A percentile compares a stretch with the other conserved stretches of the same genome.
These are phyloP conservation scores for Monilinia fructigena DNA, from an alignment of 2,329 filamentous ascomycete genomes.

Conservation along the genomic window DNA sequence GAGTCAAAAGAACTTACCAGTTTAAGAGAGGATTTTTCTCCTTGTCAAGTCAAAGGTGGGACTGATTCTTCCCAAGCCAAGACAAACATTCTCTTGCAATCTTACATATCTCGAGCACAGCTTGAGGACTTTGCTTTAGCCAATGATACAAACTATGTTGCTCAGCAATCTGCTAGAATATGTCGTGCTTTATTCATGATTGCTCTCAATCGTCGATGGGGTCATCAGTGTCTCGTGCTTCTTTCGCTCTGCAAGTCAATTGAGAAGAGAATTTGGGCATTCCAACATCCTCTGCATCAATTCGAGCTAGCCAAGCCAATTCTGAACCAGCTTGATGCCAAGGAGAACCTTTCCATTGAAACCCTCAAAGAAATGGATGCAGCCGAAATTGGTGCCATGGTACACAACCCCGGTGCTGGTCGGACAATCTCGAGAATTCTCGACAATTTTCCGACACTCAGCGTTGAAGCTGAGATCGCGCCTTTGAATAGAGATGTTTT, in stretches of 20 bases:
- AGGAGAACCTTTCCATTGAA: slow-evolving; percentile 74
- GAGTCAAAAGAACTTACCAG: slow-evolving; percentile 84
- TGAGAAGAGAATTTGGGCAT: slow-evolving; percentile 93
- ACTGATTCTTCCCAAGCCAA: slow-evolving; percentile 75
- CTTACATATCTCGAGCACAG: slow-evolving; percentile 84
- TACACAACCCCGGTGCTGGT: slow-evolving; percentile 88
- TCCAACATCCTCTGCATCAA: slow-evolving; percentile 90
- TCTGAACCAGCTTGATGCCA: slow-evolving; percentile 81
- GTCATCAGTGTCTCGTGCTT: slow-evolving; percentile 88
- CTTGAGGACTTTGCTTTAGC: slow-evolving; percentile 91
- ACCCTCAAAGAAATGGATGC: slow-evolving; percentile 88
- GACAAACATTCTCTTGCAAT: slow-evolving; percentile 92
- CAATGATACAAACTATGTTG: slow-evolving; percentile 91
- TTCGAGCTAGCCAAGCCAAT: slow-evolving; percentile 87
- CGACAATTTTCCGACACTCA: slow-evolving; percentile 87
- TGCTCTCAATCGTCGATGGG: slow-evolving; percentile 91
- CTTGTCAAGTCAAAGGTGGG: slow-evolving; percentile 75
- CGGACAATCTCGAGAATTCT: slow-evolving; percentile 76
- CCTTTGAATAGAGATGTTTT: slow-evolving; percentile 93
- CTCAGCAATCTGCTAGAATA: slow-evolving; percentile 92
- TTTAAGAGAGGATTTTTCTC: slow-evolving; percentile 60
- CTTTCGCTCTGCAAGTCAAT: slow-evolving; percentile 94
- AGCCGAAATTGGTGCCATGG: slow-evolving; percentile 83
- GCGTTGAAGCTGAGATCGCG: slow-evolving; percentile 89
- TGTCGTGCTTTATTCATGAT: slow-evolving; percentile 97